A percentile compares a stretch with the other conserved stretches of the same genome.
phyloP scores from a whole-genome alignment of 805 yeast genomes.

The Saccharomycopsis synnaedendra region DNA sequence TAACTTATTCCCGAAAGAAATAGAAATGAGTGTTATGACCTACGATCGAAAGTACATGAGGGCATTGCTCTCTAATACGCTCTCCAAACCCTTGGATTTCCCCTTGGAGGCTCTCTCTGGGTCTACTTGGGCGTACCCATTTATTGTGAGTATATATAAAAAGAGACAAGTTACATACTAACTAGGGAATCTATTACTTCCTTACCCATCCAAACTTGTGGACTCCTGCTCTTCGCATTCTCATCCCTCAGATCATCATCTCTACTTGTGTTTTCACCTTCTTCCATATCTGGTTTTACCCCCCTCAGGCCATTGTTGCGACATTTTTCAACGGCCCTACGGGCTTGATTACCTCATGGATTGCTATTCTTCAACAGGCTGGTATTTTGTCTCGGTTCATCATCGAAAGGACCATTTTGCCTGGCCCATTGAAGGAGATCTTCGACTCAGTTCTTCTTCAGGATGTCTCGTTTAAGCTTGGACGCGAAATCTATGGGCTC shows the following conservation, averaged over 20 bases:
- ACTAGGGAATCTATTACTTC: slow-evolving; percentile 15
- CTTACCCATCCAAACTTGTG: slow-evolving; percentile 9
- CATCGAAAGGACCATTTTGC: slow-evolving; percentile 22
- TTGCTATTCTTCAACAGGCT: slow-evolving; percentile 22
- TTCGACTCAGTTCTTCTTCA: slow-evolving; percentile 21
- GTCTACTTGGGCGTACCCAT: slow-evolving; percentile 14
- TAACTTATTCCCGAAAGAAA: too few species aligned
- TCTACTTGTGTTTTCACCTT: slow-evolving; percentile 12
- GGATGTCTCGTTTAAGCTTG: slow-evolving; percentile 7
- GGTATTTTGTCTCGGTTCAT: slow-evolving; percentile 22
- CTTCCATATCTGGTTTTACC: slow-evolving; percentile 15
- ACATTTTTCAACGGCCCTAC: slow-evolving; percentile 18
- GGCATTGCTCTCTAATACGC: slow-evolving; percentile 2
- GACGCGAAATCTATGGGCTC: neutral
- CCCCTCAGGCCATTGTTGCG: slow-evolving; percentile 17
- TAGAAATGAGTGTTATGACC: neutral
- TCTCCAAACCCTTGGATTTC: slow-evolving; percentile 12
- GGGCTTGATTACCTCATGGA: slow-evolving; percentile 16
- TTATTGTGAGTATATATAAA: slow-evolving; percentile 8
- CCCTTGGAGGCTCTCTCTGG: slow-evolving; percentile 8
- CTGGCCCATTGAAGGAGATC: slow-evolving; percentile 21
- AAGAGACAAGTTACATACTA: neutral
- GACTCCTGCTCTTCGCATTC: slow-evolving; percentile 10
- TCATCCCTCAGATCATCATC: slow-evolving; percentile 17
- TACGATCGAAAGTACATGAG: slow-evolving; percentile 1